Percentiles rank a stretch among this genome's conserved stretches.
phyloP scores from a whole-genome alignment of 225 moss, liverwort and hornwort genomes.

The Marchantia polymorpha region DNA sequence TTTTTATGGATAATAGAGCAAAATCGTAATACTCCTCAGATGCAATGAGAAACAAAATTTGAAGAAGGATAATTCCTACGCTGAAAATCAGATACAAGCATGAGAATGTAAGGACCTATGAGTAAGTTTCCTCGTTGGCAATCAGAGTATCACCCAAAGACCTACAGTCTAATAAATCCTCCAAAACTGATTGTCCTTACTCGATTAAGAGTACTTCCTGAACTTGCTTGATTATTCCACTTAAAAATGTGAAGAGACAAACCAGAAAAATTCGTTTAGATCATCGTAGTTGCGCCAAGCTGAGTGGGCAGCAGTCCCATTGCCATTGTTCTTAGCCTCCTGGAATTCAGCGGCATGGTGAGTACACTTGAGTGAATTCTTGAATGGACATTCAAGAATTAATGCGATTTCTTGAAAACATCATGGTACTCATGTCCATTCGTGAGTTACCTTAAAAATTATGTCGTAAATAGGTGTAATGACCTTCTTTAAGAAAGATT shows the following conservation, averaged over 20 bases:
- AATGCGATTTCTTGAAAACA: neutral
- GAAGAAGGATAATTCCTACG: too few species aligned
- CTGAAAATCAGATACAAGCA: too few species aligned
- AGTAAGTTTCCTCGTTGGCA: too few species aligned
- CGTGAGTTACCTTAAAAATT: constrained; percentile 45
- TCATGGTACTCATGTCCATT: too few species aligned
- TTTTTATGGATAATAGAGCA: too few species aligned
- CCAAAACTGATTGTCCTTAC: neutral
- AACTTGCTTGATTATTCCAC: neutral
- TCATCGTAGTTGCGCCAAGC: constrained; percentile 99
- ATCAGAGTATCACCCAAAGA: too few species aligned
- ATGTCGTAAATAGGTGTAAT: constrained; percentile 79
- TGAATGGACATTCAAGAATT: neutral
- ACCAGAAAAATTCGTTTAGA: constrained; percentile 94
- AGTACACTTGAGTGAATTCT: neutral
- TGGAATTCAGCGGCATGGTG: constrained; percentile 10
- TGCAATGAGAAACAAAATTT: too few species aligned
- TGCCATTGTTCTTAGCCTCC: constrained; percentile 67
- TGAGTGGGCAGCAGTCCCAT: constrained; percentile 82
- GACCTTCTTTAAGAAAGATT: constrained; percentile 68
- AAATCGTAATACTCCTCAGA: too few species aligned
- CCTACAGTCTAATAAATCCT: neutral
- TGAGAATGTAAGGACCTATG: too few species aligned
- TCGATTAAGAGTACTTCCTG: neutral
- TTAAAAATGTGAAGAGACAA: neutral